Conservation (phyloP, 805 yeast species). For the Hanseniaspora nectarophila region DNA sequence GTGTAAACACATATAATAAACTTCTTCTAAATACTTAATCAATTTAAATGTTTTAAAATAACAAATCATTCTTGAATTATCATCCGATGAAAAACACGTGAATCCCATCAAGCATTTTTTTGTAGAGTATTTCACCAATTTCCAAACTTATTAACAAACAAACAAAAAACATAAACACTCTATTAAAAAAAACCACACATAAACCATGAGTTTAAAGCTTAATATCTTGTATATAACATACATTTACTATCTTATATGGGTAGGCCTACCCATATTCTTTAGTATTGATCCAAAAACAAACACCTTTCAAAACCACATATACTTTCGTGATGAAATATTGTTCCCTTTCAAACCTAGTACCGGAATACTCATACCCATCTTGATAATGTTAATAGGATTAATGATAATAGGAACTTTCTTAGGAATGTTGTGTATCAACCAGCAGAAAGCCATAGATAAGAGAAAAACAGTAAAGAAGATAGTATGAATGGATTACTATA, state of each 20-base stretch:
- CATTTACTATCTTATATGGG: constrained; percentile 25
- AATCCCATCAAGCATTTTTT: no score
- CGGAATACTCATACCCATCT: constrained; percentile 26
- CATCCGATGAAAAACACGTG: background rate
- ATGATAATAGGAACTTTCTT: constrained; percentile 24
- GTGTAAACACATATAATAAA: no score
- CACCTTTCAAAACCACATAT: background rate
- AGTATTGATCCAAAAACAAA: background rate
- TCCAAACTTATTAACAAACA: background rate
- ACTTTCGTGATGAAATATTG: background rate
- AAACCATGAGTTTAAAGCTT: background rate
- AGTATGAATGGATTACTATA: background rate
- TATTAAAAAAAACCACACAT: no score
- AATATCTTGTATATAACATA: constrained; percentile 10
- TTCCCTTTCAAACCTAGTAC: constrained; percentile 26
- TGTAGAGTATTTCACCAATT: no score
- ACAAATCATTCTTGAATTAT: no score
- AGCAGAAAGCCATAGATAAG: constrained; percentile 6
- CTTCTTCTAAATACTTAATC: no score
- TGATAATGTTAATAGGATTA: constrained; percentile 22
- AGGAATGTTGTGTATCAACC: constrained; percentile 7
- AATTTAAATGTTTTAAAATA: no score
- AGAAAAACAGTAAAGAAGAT: background rate
- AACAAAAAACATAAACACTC: background rate
- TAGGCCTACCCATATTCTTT: constrained; percentile 24